Evolutionary conservation across 768 basidiomycete species (phyloP), one percentile per base, ranked within the genome.

Genomic region (Trametopsis cervina): DNA sequence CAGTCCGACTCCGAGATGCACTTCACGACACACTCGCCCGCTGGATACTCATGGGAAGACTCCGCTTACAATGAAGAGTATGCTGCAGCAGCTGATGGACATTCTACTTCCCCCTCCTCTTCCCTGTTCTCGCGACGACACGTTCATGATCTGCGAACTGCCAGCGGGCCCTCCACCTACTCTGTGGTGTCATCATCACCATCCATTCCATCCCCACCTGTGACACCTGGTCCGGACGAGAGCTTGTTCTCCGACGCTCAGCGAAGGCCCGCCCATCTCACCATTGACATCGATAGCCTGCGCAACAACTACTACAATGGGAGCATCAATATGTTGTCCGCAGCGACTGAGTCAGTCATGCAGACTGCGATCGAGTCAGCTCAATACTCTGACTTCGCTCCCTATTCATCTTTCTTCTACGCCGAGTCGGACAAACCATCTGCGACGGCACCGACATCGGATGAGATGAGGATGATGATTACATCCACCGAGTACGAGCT

Each of bases 281-380:
- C 75, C 47, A 77, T 87, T 66, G 74, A 85, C 64, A 85, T 82
- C 44, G 68, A 45, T 48, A 50, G 50, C 29, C 66, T 64, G 39
- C 72, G 71, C 17, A 67, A 69, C 45, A 71, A 71, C 53, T 77
- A 76, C 60, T 70, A 76, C 54, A 68, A 65, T 52, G 66, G 67
- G 54, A 65, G 66, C 49, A 70, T 67, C 50, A 76, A 76, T 12
- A 73, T 76, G 29, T 60, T 61, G 43, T 68, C 69, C 22, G 60
- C 60, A 38, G 67, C 70, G 15, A 80, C 81, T 25, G 29, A 15
- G 29, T 83, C 83, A 22, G 70, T 73, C 54, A 85, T 87, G 83
- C 83, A 83, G 50, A 87, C 85, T 17, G 85, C 85, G 33, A 77
- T 85, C 41, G 85, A 86, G 63, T 57, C 57, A 9, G 54, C 50